Percentiles rank a stretch among this genome's conserved stretches.
phyloP scores from a whole-genome alignment of 2,329 filamentous ascomycete species.

The Aspergillus brunneoviolaceus region DNA sequence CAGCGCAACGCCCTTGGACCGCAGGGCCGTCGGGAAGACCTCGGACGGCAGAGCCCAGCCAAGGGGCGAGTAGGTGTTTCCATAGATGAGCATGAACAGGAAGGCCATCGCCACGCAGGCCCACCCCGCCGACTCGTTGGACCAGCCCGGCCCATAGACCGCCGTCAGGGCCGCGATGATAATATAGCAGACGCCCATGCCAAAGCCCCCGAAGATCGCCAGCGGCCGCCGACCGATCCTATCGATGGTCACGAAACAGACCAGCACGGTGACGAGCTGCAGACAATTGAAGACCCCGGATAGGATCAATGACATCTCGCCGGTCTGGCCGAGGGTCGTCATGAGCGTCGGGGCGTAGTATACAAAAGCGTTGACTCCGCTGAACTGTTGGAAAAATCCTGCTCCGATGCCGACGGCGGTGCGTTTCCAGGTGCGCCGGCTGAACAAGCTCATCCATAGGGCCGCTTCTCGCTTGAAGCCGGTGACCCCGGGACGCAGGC shows the following conservation, averaged over 20 bases:
- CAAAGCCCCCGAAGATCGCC: slow-evolving; percentile 61
- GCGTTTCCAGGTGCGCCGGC: slow-evolving; percentile 45
- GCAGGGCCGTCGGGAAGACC: slow-evolving; percentile 33
- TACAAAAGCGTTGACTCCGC: slow-evolving; percentile 48
- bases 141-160: not conserved
- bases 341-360: slow-evolving; percentile 50
- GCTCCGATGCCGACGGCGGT: slow-evolving; percentile 40
- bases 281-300: slow-evolving; percentile 45
- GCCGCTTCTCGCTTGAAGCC: not conserved
- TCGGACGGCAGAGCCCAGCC: slow-evolving; percentile 40
- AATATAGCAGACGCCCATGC: not conserved
- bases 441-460: slow-evolving; percentile 48
- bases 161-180: not conserved
- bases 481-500: not conserved
- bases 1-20: slow-evolving; percentile 39
- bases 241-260: slow-evolving; percentile 41
- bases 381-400: slow-evolving; percentile 48
- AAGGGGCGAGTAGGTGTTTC: slow-evolving; percentile 41
- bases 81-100: slow-evolving; percentile 68
- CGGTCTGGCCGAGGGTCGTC: slow-evolving; percentile 25
- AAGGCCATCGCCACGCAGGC: slow-evolving; percentile 35
- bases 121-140: not conserved
- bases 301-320: slow-evolving; percentile 62
- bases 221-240: slow-evolving; percentile 50
- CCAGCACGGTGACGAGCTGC: slow-evolving; percentile 64